Evolutionary conservation across 2,329 filamentous ascomycete species (phyloP).

Genomic region (Blastomyces emzantsi): DNA sequence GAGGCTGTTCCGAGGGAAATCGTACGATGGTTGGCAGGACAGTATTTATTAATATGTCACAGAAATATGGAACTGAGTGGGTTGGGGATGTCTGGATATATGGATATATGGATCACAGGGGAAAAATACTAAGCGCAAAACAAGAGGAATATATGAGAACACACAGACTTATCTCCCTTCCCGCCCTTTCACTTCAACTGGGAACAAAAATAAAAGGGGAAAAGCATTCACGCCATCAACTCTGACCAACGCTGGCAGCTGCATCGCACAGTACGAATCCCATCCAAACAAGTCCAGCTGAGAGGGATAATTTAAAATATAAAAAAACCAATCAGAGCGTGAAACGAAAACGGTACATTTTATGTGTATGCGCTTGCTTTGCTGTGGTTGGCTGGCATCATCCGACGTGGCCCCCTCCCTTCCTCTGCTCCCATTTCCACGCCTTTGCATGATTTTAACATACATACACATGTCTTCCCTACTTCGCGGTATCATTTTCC

Average conservation of each 20-base stretch:
- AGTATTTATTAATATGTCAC: too few relatives aligned
- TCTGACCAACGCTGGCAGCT: not conserved
- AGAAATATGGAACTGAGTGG: too few relatives aligned
- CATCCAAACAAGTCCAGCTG: not conserved
- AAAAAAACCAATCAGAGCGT: not conserved
- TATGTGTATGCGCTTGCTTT: not conserved
- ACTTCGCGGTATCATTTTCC: not conserved
- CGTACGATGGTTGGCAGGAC: not conserved
- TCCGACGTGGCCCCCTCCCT: not conserved
- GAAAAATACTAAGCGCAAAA: too few relatives aligned
- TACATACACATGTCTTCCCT: not conserved
- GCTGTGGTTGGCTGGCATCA: not conserved
- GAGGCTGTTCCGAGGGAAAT: not conserved
- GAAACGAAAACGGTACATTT: not conserved
- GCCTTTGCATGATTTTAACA: not conserved
- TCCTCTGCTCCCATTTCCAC: not conserved
- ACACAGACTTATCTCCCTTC: too few relatives aligned
- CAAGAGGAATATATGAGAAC: too few relatives aligned
- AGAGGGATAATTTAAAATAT: not conserved
- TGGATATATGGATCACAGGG: too few relatives aligned
- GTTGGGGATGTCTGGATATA: too few relatives aligned
- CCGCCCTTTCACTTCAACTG: not conserved
- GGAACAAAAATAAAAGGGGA: too few relatives aligned
- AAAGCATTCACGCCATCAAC: too few relatives aligned
- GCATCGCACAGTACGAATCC: not conserved